phyloP scores from a whole-genome alignment of 768 basidiomycete species.

The Austroboletus eburneus region DNA sequence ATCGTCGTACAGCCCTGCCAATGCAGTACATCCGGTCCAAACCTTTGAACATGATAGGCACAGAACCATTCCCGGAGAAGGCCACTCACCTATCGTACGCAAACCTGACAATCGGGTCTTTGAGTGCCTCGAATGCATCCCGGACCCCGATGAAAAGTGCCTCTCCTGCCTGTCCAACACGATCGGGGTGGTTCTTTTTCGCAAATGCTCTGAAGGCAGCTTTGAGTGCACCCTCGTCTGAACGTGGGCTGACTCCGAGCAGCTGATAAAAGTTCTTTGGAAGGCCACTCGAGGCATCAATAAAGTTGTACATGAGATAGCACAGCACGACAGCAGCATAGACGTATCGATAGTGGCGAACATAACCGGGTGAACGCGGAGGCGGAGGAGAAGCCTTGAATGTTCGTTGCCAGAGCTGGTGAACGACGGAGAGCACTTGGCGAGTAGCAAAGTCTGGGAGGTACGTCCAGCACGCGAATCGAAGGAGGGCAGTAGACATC shows the following conservation, averaged over 20 bases:
- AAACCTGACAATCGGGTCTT: constrained; percentile 72
- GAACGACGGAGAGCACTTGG: constrained; percentile 45
- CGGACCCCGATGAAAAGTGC: constrained; percentile 65
- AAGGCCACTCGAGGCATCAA: constrained; percentile 52
- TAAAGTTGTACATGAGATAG: constrained; percentile 64
- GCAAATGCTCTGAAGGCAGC: constrained; percentile 73
- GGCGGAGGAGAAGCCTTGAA: constrained; percentile 36
- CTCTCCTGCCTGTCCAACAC: constrained; percentile 54
- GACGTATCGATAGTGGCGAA: constrained; percentile 58
- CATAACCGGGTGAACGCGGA: constrained; percentile 41
- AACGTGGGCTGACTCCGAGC: constrained; percentile 56
- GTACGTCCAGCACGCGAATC: constrained; percentile 61
- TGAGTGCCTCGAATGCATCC: constrained; percentile 74
- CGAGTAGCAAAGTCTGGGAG: constrained; percentile 61
- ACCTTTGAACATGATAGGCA: constrained; percentile 38
- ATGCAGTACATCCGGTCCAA: constrained; percentile 65
- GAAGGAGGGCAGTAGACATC: constrained; percentile 35
- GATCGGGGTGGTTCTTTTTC: constrained; percentile 72
- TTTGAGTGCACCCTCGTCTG: constrained; percentile 67
- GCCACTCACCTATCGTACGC: constrained; percentile 74
- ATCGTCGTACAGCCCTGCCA: constrained; percentile 70
- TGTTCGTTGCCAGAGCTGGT: constrained; percentile 33
- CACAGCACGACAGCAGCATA: constrained; percentile 60
- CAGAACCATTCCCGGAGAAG: not conserved
- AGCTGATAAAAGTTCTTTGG: constrained; percentile 77